Conservation (phyloP, 148 eudicot genomes). For the Persicaria tinctoria region DNA sequence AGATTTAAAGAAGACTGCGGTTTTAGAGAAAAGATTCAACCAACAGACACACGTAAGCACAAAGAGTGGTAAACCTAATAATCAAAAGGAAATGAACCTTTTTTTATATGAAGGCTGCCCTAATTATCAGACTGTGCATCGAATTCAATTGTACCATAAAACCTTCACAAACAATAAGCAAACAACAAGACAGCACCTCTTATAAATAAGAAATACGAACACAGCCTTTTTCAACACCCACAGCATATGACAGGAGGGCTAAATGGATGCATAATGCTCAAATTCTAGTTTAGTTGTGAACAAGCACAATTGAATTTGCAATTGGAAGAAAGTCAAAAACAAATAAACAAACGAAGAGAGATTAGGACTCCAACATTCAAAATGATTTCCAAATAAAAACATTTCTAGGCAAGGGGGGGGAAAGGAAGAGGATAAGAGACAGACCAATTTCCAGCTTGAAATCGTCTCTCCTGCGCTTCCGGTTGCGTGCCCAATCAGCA, state of each 20-base stretch:
- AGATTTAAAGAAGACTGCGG: background rate
- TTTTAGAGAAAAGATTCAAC: background rate
- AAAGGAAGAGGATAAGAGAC: background rate
- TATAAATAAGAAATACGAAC: too few species aligned
- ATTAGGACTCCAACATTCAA: too few species aligned
- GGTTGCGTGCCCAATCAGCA: conserved; percentile 68
- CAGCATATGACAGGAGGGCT: too few species aligned
- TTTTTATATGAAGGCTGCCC: background rate
- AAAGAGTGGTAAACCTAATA: background rate
- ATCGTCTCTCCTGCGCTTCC: conserved; percentile 63
- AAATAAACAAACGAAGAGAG: background rate
- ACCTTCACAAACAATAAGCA: background rate
- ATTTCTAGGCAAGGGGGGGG: background rate
- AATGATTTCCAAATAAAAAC: too few species aligned
- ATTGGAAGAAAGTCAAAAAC: background rate
- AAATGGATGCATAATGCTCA: too few species aligned
- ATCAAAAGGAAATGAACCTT: background rate
- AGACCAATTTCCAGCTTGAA: conserved; percentile 37
- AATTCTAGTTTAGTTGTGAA: background rate
- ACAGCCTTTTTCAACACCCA: too few species aligned
- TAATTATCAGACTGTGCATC: background rate
- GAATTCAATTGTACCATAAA: background rate
- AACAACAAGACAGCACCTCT: background rate
- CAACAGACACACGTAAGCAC: background rate
- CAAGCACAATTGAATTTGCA: background rate